Evolutionary conservation across 2,329 filamentous ascomycete genomes (phyloP).

Genomic region (Colletotrichum noveboracense): DNA sequence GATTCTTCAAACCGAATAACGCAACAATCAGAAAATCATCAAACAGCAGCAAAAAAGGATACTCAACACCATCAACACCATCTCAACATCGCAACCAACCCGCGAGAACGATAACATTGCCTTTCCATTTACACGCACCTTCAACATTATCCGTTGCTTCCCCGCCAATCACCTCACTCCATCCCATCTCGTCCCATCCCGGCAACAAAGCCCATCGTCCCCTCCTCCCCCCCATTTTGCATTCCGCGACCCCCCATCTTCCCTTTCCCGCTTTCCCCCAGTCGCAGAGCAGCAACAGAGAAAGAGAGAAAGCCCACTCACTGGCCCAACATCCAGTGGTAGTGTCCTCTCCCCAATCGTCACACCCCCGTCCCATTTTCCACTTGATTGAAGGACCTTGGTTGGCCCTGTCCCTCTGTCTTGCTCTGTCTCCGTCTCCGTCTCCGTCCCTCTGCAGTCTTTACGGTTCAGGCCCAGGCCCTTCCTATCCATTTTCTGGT

Average conservation of each 20-base stretch:
- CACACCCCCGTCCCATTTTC: slow-evolving; percentile 6
- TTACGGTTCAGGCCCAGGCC: background rate
- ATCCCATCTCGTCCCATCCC: slow-evolving; percentile 14
- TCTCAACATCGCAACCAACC: background rate
- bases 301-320: background rate
- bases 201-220: background rate
- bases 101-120: background rate
- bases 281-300: background rate
- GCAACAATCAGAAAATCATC: background rate
- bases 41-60: background rate
- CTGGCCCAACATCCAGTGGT: background rate
- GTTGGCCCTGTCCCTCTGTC: background rate
- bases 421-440: background rate
- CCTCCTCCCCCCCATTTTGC: background rate
- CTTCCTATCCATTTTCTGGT: background rate
- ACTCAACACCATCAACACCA: background rate
- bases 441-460: background rate
- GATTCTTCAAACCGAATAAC: background rate
- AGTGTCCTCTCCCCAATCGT: background rate
- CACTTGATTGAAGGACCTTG: background rate
- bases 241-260: background rate
- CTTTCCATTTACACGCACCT: background rate
- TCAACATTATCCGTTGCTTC: background rate
- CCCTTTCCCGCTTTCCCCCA: background rate
- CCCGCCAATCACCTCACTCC: slow-evolving; percentile 3